Evolutionary conservation across 805 yeast genomes (phyloP), one percentile per base, ranked within the genome.

Genomic region (Yamadazyma philogaea): DNA sequence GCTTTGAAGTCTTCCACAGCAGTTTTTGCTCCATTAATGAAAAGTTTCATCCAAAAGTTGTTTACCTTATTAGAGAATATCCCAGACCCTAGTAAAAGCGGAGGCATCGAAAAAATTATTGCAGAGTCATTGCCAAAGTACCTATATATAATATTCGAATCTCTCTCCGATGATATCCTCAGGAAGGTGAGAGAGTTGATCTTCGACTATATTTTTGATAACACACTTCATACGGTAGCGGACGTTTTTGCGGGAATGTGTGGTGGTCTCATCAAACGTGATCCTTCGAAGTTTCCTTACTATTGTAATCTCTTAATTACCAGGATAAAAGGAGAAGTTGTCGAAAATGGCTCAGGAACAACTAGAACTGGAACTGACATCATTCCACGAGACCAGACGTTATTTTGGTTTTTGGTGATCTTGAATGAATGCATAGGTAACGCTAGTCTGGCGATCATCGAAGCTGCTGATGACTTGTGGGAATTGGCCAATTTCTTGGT

Each of bases 311-410:
- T 69, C n/a, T 60, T 84, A 15, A 63, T 73, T 37, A 68, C 68
- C 4, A 74, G 74, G 40, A 80, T 90, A 19, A 66, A 70, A 28
- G 78, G 74, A 26, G 96, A 91, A 55, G 70, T 91, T 16, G 66
- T 66, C 8, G 87, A 82, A 49, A 85, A 90, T 49, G 84, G 80
- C 2, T 97, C 97, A 0, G 98, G 97, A 3, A 63, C 76, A 1
- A 67, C 81, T 0, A 75, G 96, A 57, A 74, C 79, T 4, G 78
- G 83, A 0, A 67, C 75, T 6, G 90, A 84, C 22, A 70, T 84
- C 19, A 70, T 81, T 20, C 86, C 86, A n/a, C 74, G 89, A 32
- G 98, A 93, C 60, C 83, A 82, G 22, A 77, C 82, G 15, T 63
- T 93, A 7, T 79, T 79, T 22, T 79, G 96, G 79, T 78, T 82